phyloP scores from a whole-genome alignment of 768 basidiomycete genomes.

The Mycena amicta region DNA sequence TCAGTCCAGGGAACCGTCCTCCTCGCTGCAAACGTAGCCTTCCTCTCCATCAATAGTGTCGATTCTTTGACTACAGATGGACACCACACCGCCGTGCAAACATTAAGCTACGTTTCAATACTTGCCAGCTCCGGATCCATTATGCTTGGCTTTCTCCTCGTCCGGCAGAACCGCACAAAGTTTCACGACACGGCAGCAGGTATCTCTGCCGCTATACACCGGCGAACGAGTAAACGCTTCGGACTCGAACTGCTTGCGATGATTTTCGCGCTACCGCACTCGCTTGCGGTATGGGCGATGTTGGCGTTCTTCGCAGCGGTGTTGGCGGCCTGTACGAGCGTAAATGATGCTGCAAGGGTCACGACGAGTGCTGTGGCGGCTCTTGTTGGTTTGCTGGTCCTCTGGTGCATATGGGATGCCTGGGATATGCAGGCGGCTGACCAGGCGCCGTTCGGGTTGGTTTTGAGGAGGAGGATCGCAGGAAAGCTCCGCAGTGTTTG shows the following conservation, averaged over 20 bases:
- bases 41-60: slow-evolving; percentile 40
- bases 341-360: background rate
- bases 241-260: slow-evolving; percentile 46
- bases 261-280: slow-evolving; percentile 46
- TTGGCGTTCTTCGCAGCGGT: slow-evolving; percentile 8
- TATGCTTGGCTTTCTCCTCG: slow-evolving; percentile 32
- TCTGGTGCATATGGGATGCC: slow-evolving; percentile 18
- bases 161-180: slow-evolving; percentile 32
- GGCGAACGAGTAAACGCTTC: slow-evolving; percentile 28
- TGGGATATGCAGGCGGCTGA: slow-evolving; percentile 11
- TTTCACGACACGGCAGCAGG: slow-evolving; percentile 24
- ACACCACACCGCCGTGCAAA: slow-evolving; percentile 29
- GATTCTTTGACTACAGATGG: background rate
- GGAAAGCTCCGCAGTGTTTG: background rate
- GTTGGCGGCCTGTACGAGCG: background rate
- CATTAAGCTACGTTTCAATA: slow-evolving; percentile 37
- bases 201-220: slow-evolving; percentile 21
- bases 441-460: background rate
- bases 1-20: slow-evolving; percentile 41
- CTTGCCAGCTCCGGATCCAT: slow-evolving; percentile 36
- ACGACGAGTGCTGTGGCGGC: background rate
- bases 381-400: background rate
- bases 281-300: slow-evolving; percentile 45
- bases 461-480: background rate
- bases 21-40: slow-evolving; percentile 44